phyloP scores from a whole-genome alignment of 805 yeast species.

The Candida cerambycidarum region DNA sequence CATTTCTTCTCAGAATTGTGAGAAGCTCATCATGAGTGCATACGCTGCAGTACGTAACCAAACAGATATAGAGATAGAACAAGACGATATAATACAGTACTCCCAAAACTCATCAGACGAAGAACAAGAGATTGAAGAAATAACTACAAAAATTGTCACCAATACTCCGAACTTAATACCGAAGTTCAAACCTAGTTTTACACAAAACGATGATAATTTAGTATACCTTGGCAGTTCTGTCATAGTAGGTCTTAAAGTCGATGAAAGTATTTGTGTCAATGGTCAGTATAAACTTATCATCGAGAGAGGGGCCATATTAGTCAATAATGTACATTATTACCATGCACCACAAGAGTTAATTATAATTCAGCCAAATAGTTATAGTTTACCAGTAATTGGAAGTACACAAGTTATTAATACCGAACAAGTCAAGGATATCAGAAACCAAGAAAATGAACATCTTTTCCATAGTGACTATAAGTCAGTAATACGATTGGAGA shows the following conservation, averaged over 20 bases:
- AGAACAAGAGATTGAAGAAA: conserved; percentile 12
- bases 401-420: conserved; percentile 40
- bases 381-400: conserved; percentile 43
- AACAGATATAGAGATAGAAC: conserved; percentile 16
- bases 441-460: conserved; percentile 35
- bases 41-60: conserved; percentile 28
- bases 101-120: conserved; percentile 31
- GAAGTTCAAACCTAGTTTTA: conserved; percentile 33
- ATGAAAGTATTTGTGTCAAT: conserved; percentile 43
- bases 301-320: conserved; percentile 46
- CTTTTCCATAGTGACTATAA: conserved; percentile 39
- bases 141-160: not conserved
- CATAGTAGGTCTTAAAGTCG: conserved; percentile 41
- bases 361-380: conserved; percentile 34
- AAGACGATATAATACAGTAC: conserved; percentile 19
- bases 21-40: no score
- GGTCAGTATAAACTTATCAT: conserved; percentile 49
- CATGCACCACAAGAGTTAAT: conserved; percentile 24
- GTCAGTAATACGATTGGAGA: conserved; percentile 40
- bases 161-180: not conserved
- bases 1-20: no score
- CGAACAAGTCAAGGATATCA: conserved; percentile 22
- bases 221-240: conserved; percentile 30
- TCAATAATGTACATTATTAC: conserved; percentile 39
- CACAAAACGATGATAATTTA: conserved; percentile 33